Conservation (phyloP, 495 filamentous ascomycete species). For the Letharia columbiana region DNA sequence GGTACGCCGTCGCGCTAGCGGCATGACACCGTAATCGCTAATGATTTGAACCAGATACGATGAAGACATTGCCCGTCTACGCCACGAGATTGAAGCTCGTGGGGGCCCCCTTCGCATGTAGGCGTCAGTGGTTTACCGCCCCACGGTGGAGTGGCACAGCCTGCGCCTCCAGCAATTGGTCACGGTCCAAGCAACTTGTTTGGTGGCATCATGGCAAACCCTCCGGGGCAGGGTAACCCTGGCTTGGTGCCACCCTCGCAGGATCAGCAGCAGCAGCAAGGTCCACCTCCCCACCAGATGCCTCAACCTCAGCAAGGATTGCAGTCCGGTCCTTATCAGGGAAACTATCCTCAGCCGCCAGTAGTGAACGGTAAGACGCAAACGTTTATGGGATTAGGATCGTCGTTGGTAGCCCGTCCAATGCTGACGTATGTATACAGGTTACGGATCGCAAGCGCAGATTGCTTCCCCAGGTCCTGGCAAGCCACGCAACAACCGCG, state of each 20-base stretch:
- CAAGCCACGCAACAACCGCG: slow-evolving; percentile 46
- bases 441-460: slow-evolving; percentile 63
- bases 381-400: neutral
- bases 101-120: slow-evolving; percentile 61
- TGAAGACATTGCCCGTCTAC: slow-evolving; percentile 75
- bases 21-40: slow-evolving; percentile 11
- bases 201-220: slow-evolving; percentile 89
- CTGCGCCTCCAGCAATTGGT: slow-evolving; percentile 78
- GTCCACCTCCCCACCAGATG: slow-evolving; percentile 52
- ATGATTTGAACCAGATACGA: slow-evolving; percentile 60
- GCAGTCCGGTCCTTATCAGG: slow-evolving; percentile 49
- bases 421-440: slow-evolving; percentile 29
- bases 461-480: slow-evolving; percentile 81
- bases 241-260: slow-evolving; percentile 77
- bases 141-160: slow-evolving; percentile 70
- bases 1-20: slow-evolving; percentile 47
- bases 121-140: slow-evolving; percentile 48
- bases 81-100: slow-evolving; percentile 79
- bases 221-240: slow-evolving; percentile 71
- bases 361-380: slow-evolving; percentile 58
- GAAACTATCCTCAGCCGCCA: slow-evolving; percentile 55
- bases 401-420: neutral
- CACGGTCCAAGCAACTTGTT: slow-evolving; percentile 88
- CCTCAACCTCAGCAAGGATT: slow-evolving; percentile 51
- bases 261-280: slow-evolving; percentile 53